phyloP scores from a whole-genome alignment of 1,139 yeast species.

The Debaryomyces sp. region DNA sequence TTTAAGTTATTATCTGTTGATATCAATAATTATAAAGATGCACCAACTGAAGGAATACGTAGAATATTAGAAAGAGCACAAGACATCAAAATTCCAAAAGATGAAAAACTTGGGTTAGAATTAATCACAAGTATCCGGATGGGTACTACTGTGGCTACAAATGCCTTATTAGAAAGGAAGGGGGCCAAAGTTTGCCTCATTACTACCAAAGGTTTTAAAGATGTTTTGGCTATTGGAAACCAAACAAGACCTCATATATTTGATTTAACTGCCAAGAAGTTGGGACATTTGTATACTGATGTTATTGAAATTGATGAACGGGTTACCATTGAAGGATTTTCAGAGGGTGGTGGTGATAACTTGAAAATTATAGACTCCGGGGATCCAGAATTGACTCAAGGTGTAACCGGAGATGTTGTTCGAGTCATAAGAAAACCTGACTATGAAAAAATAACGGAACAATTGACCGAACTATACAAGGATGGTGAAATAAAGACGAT shows the following conservation, averaged over 20 bases:
- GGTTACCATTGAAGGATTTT: constrained; percentile 40
- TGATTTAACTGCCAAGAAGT: constrained; percentile 39
- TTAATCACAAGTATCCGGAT: constrained; percentile 35
- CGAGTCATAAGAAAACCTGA: constrained; percentile 36
- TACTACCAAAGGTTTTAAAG: constrained; percentile 56
- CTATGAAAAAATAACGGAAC: constrained; percentile 24
- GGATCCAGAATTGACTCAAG: constrained; percentile 30
- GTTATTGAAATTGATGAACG: constrained; percentile 47
- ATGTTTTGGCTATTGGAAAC: constrained; percentile 45
- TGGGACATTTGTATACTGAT: constrained; percentile 35
- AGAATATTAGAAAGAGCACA: constrained; percentile 66
- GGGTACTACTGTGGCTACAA: constrained; percentile 47
- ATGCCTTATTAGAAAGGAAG: constrained; percentile 49
- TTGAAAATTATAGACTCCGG: constrained; percentile 18
- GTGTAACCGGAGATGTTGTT: constrained; percentile 41
- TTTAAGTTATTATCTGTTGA: constrained; percentile 82
- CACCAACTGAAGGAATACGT: constrained; percentile 90
- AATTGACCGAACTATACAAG: constrained; percentile 28
- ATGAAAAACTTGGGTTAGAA: constrained; percentile 31
- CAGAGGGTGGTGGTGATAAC: constrained; percentile 46
- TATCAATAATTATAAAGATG: constrained; percentile 82
- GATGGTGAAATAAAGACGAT: constrained; percentile 33
- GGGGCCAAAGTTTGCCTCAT: constrained; percentile 54
- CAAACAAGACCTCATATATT: constrained; percentile 44
- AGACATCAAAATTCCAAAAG: constrained; percentile 49